phyloP scores from a whole-genome alignment of 2,329 filamentous ascomycete genomes.

The Lachnellula suecica region DNA sequence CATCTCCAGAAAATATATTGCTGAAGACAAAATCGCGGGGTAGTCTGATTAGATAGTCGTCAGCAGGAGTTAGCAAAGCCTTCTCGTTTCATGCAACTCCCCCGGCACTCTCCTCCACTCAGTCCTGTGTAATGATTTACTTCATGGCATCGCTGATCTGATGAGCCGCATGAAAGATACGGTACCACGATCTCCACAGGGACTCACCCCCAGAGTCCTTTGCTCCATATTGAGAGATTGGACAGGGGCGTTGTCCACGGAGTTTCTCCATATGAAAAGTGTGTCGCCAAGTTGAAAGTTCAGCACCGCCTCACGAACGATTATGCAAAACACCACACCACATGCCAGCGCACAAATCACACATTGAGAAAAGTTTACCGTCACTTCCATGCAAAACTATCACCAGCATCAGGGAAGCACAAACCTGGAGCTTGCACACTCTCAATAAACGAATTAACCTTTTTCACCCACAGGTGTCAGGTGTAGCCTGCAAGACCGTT shows the following conservation, averaged over 20 bases:
- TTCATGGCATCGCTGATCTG: neutral
- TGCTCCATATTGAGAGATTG: neutral
- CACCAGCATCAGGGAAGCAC: neutral
- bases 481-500: too few relatives aligned
- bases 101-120: neutral
- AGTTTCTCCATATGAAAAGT: too few relatives aligned
- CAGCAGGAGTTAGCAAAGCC: neutral
- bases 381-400: neutral
- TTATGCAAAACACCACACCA: conserved; percentile 1
- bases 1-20: too few relatives aligned
- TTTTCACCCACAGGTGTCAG: neutral
- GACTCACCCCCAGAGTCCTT: neutral
- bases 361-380: too few relatives aligned
- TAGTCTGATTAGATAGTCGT: neutral
- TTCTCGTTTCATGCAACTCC: neutral
- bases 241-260: neutral
- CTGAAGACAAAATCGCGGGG: neutral
- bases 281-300: too few relatives aligned
- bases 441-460: neutral
- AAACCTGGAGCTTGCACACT: neutral
- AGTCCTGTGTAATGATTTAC: neutral
- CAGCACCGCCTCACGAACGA: neutral
- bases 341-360: neutral
- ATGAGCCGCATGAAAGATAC: neutral
- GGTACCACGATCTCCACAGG: neutral